These are phyloP conservation scores for Marsdenia floribunda DNA, from an alignment of 257 asterid species.

Conservation along the genomic window DNA sequence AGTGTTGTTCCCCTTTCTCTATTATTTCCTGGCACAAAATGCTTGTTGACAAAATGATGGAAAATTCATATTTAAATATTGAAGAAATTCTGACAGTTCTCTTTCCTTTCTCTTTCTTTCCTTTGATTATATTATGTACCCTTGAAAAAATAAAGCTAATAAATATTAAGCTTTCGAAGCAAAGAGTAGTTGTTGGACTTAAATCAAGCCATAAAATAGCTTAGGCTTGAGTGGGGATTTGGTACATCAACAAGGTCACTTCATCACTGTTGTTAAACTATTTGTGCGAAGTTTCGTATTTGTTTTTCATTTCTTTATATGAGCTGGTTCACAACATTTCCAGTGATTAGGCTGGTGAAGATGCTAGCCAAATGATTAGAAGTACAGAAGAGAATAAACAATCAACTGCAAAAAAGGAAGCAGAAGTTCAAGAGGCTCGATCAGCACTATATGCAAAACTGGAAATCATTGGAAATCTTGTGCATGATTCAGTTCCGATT, in stretches of 20 bases:
- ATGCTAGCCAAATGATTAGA: constrained; percentile 45
- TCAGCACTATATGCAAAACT: constrained; percentile 53
- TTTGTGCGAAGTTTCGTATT: not conserved
- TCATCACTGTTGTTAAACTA: not conserved
- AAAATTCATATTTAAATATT: not conserved
- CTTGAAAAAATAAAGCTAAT: not conserved
- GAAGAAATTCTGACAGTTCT: not conserved
- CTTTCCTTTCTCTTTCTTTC: not conserved
- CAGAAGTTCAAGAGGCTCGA: constrained; percentile 77
- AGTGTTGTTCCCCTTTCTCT: not conserved
- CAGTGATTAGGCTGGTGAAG: constrained; percentile 51
- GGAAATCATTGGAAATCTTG: constrained; percentile 73
- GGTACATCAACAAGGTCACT: not conserved
- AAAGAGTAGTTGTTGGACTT: not conserved
- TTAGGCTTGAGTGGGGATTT: not conserved
- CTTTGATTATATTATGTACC: not conserved
- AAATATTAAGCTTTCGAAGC: not conserved
- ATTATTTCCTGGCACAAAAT: not conserved
- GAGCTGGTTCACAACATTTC: not conserved
- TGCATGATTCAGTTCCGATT: constrained; percentile 90
- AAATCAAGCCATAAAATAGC: not conserved
- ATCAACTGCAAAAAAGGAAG: constrained; percentile 49
- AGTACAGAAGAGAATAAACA: constrained; percentile 59
- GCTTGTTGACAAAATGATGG: not conserved
- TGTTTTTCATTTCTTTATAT: not conserved